These are phyloP conservation scores for Dunaliella sp. DNA, from an alignment of 139 green algal genomes.

Conservation along the genomic window DNA sequence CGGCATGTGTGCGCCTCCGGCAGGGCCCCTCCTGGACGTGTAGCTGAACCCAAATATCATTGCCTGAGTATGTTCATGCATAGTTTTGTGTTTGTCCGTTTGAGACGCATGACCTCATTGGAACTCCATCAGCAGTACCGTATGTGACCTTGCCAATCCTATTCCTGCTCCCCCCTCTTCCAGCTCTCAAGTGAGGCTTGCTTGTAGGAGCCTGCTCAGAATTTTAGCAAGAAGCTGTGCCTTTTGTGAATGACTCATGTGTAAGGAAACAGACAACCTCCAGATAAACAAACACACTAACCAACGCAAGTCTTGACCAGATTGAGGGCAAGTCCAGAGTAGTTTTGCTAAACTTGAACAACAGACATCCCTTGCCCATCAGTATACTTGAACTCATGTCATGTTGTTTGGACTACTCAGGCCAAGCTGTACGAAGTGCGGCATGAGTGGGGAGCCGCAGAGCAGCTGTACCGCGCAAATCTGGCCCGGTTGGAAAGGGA, in stretches of 20 bases:
- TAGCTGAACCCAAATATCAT: too few relatives aligned
- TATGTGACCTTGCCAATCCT: too few relatives aligned
- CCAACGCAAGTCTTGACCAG: not conserved
- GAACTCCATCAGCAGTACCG: too few relatives aligned
- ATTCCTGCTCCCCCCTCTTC: too few relatives aligned
- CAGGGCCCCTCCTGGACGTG: too few relatives aligned
- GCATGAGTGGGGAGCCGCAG: constrained; percentile 57
- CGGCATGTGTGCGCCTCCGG: not conserved
- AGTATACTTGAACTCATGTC: not conserved
- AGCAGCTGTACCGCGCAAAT: constrained; percentile 76
- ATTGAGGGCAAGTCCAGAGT: not conserved
- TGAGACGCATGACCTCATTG: too few relatives aligned
- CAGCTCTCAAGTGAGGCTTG: too few relatives aligned
- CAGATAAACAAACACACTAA: not conserved
- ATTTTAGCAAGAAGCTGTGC: too few relatives aligned
- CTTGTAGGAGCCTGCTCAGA: too few relatives aligned
- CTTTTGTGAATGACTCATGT: not conserved
- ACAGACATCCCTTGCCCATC: not conserved
- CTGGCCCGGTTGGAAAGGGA: constrained; percentile 71
- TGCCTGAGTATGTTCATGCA: too few relatives aligned
- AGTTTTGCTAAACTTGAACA: not conserved
- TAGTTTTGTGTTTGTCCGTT: too few relatives aligned
- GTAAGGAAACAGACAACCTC: not conserved
- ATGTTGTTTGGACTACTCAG: constrained; percentile 19
- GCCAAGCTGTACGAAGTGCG: constrained; percentile 70